These are phyloP conservation scores for Ceratobasidium sp. DNA, from an alignment of 1,284 basidiomycete species.

Conservation along the genomic window DNA sequence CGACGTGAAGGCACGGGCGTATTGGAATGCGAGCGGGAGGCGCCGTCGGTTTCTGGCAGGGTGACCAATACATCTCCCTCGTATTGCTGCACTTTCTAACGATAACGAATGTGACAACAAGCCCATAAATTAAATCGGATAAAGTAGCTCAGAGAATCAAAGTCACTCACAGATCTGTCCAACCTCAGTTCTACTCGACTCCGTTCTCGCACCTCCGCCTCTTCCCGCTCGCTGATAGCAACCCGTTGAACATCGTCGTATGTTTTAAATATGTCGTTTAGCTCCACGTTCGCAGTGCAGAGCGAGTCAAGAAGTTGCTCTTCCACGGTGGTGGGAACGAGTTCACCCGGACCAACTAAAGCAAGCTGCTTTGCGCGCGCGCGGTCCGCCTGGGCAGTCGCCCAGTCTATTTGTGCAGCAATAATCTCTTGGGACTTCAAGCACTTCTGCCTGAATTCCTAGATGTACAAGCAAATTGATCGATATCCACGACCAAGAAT, in stretches of 20 bases:
- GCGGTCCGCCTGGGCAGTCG: conserved; percentile 76
- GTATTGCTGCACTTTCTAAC: conserved; percentile 52
- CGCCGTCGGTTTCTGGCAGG: not conserved
- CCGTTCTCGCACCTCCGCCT: conserved; percentile 62
- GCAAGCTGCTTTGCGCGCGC: conserved; percentile 51
- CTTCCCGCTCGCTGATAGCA: conserved; percentile 65
- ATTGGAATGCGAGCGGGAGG: conserved; percentile 35
- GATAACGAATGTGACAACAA: conserved; percentile 47
- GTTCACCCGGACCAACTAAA: conserved; percentile 19
- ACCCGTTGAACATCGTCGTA: conserved; percentile 75
- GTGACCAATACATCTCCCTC: conserved; percentile 35
- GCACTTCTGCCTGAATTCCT: conserved; percentile 82
- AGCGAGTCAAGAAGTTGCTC: conserved; percentile 65
- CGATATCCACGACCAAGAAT: not conserved
- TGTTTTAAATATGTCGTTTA: conserved; percentile 61
- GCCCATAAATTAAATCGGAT: conserved; percentile 6
- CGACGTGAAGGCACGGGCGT: conserved; percentile 38
- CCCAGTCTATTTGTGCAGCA: conserved; percentile 81
- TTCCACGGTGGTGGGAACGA: conserved; percentile 54
- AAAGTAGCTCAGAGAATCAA: not conserved
- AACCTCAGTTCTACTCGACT: conserved; percentile 68
- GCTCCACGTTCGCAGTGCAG: conserved; percentile 70
- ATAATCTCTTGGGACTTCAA: conserved; percentile 77
- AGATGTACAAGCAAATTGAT: not conserved
- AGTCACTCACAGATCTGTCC: conserved; percentile 63